phyloP scores from a whole-genome alignment of 345 rosid genomes.

The Aurinia saxatilis region DNA sequence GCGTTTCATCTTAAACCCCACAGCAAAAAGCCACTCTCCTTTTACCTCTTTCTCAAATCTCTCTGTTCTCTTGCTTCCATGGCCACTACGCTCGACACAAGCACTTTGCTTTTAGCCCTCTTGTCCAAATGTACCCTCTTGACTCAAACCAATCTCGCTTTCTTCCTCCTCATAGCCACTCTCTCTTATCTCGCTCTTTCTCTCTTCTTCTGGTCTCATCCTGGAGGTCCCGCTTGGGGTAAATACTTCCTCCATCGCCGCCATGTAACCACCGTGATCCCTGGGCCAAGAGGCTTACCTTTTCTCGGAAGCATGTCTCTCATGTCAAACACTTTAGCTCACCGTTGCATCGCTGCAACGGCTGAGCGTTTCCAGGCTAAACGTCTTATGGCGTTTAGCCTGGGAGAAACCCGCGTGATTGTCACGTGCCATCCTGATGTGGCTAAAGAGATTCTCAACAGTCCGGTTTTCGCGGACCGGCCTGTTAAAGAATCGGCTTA shows the following conservation, averaged over 20 bases:
- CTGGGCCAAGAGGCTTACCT: conserved; percentile 72
- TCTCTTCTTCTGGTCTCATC: conserved; percentile 52
- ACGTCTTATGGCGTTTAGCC: conserved; percentile 69
- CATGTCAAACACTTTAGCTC: conserved; percentile 50
- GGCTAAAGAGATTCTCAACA: conserved; percentile 58
- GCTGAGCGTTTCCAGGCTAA: conserved; percentile 43
- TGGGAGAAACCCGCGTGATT: conserved; percentile 58
- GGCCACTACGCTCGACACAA: conserved; percentile 41
- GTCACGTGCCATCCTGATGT: conserved; percentile 62
- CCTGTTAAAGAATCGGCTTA: conserved; percentile 75
- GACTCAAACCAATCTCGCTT: conserved; percentile 36
- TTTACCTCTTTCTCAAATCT: not conserved
- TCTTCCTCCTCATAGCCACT: conserved; percentile 35
- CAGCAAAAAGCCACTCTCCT: conserved; percentile 21
- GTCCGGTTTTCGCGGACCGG: conserved; percentile 66
- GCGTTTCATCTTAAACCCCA: conserved; percentile 19
- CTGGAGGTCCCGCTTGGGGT: conserved; percentile 86
- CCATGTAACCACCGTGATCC: conserved; percentile 30
- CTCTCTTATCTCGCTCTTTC: conserved; percentile 31
- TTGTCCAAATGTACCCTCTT: conserved; percentile 47
- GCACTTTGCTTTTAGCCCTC: conserved; percentile 42
- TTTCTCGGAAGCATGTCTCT: conserved; percentile 59
- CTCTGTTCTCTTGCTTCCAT: conserved; percentile 16
- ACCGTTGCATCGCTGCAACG: conserved; percentile 47
- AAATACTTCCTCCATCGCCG: conserved; percentile 32